phyloP scores from a whole-genome alignment of 331 rosid species.

The Saraca asoca region DNA sequence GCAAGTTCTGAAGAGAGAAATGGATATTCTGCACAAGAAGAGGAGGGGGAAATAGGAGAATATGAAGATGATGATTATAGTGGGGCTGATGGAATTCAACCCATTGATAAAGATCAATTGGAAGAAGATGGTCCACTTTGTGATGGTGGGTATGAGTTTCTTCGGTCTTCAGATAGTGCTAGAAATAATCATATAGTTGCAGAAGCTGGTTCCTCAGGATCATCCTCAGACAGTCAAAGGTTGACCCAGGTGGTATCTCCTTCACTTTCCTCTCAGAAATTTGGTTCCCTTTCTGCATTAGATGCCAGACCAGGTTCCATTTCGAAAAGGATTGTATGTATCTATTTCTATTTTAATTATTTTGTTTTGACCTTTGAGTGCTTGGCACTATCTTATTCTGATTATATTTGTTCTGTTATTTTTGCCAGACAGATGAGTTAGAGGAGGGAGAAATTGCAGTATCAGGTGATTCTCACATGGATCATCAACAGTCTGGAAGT shows the following conservation, averaged over 20 bases:
- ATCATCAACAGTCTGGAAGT: conserved; percentile 94
- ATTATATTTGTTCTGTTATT: conserved; percentile 29
- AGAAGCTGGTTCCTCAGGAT: conserved; percentile 83
- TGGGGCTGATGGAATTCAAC: conserved; percentile 73
- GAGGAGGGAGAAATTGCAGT: conserved; percentile 97
- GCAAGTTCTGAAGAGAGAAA: conserved; percentile 91
- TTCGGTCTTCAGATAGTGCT: conserved; percentile 57
- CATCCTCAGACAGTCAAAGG: conserved; percentile 83
- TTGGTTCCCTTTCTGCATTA: conserved; percentile 91
- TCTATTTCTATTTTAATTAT: conserved; percentile 33
- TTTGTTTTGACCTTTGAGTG: conserved; percentile 28
- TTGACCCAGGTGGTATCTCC: conserved; percentile 67
- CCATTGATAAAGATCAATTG: conserved; percentile 58
- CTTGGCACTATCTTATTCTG: conserved; percentile 35
- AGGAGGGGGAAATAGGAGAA: conserved; percentile 87
- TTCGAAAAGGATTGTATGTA: conserved; percentile 75
- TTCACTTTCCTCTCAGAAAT: conserved; percentile 83
- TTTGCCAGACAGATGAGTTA: conserved; percentile 82
- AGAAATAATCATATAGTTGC: conserved; percentile 62
- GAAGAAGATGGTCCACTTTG: conserved; percentile 69
- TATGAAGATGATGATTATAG: conserved; percentile 85
- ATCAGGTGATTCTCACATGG: conserved; percentile 96
- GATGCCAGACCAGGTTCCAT: conserved; percentile 83
- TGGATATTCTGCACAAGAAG: conserved; percentile 80
- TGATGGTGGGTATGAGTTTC: conserved; percentile 67